Base-by-base conservation (phyloP, 208 protist genomes). In the Trypanosoma mega region DNA sequence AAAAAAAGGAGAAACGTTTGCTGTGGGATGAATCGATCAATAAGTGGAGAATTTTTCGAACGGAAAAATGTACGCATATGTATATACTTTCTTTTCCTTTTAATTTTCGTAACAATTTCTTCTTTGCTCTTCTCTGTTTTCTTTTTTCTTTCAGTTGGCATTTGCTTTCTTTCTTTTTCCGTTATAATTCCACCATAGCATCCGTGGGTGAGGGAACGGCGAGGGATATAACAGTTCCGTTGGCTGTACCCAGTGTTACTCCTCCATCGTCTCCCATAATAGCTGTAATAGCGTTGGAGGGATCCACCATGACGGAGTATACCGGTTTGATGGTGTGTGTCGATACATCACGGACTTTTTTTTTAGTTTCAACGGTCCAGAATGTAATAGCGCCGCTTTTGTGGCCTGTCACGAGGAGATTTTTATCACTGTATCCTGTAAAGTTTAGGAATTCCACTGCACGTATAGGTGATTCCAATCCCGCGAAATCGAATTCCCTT, bases 341-440 rank as follows among this genome's bases (percentile, higher is more conserved):
- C 14, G 14, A 12, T 14, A n/a, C 45, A n/a, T 6, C 14, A 30
- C 9, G 6, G 8, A 18, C 6, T 26, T 30, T 9, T 7, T 29
- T 21, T 20, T 16, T 7, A 36, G 56, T n/a, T 18, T 55, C 37
- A 1, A 76, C n/a, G 14, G 47, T 37, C 65, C 66, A 71, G 9
- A 71, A 55, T 26, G 71, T 56, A 3, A 80, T 12, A 18, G 21
- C 29, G 2, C 70, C 62, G 23, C 71, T 61, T 37, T 58, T 50
- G 50, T 80, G 74, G 2, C 78, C 78, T 11, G 61, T 21, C 12
- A 80, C 29, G 4, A 80, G 20, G 23, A 80, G 4, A 31, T 85
- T 77, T 21, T 45, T 33, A 8, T 37, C 29, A 43, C 36, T 36
- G 26, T 72, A 78, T 12, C 65, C 67, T 12, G 26, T 11, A 44